These are phyloP conservation scores for Aspergillus cristatus DNA, from an alignment of 495 filamentous ascomycete genomes.

Conservation along the genomic window DNA sequence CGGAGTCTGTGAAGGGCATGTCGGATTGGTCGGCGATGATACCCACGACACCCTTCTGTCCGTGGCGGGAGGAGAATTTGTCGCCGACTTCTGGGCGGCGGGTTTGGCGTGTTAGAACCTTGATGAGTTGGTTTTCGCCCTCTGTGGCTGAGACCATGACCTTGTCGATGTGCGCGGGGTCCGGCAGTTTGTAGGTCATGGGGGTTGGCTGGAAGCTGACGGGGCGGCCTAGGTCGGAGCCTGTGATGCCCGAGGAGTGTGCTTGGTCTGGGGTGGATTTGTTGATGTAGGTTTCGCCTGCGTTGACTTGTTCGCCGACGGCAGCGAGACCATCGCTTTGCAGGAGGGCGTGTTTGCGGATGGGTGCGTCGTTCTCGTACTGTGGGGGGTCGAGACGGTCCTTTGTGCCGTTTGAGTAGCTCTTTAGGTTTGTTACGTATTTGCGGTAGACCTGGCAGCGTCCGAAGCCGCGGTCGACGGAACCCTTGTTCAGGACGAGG, in stretches of 20 bases:
- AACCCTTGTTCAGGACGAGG: conserved; percentile 91
- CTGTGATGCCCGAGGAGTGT: conserved; percentile 47
- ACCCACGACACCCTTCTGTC: conserved; percentile 95
- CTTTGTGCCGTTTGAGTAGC: conserved; percentile 68
- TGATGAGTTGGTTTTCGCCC: conserved; percentile 68
- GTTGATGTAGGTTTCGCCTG: conserved; percentile 77
- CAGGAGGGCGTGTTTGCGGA: conserved; percentile 64
- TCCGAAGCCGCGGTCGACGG: conserved; percentile 86
- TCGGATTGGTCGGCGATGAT: conserved; percentile 94
- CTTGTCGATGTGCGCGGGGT: conserved; percentile 86
- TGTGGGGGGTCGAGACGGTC: conserved; percentile 60
- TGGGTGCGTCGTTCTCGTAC: conserved; percentile 50
- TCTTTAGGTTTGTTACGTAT: conserved; percentile 65
- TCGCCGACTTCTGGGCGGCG: conserved; percentile 90
- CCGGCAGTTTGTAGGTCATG: conserved; percentile 72
- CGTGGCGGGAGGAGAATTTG: conserved; percentile 97
- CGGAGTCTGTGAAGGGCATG: conserved; percentile 89
- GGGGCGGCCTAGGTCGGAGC: conserved; percentile 48
- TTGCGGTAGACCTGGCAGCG: conserved; percentile 93
- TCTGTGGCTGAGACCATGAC: conserved; percentile 86
- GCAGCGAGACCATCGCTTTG: conserved; percentile 74
- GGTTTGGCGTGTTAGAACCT: conserved; percentile 87
- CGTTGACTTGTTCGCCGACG: conserved; percentile 64
- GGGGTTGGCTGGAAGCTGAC: conserved; percentile 58
- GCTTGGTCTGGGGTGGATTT: conserved; percentile 74